Evolutionary conservation across 2,329 filamentous ascomycete species (phyloP), one percentile per base, ranked within the genome.

Genomic region (Decorospora gaudefroyi): DNA sequence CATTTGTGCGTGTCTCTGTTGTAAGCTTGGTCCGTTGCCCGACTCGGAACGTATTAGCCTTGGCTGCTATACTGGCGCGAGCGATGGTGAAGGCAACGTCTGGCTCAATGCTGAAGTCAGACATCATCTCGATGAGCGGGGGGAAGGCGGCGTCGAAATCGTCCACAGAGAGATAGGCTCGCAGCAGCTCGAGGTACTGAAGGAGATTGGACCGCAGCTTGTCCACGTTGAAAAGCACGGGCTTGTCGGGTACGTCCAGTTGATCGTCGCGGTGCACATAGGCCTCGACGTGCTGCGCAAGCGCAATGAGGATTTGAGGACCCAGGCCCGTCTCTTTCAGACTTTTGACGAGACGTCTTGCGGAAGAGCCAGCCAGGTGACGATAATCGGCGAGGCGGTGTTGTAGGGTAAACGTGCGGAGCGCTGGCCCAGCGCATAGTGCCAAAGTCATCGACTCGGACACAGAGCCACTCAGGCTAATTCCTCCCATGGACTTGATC

Each of bases 401-500:
- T 26, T 67, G 61, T n/a, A 97, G 79, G 1, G 88, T 95, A 59
- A 92, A 87, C 7, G 85, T 83, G 53, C 88, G 86, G 8, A 99
- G 76, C 17, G 85, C 76, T 37, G 89, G 83, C 10, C 92, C 91
- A 49, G 91, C 92, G 27, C 88, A 89, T 82, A 99, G 90, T 10
- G 89, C 90, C 51, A 88, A 77, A 18, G 96, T 81, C 70, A 96
- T 91, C 12, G 85, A 76, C 57, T 99, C 92, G 19, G 89, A 96
- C 62, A 96, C 92, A 62, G 91, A 89, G 38, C 85, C 81, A 48
- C 92, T 86, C 3, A 91, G 85, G 9, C 92, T 85, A 47, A 99
- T 91, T 31, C 95, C 95, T 12, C 89, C 90, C 93, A 99, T 97
- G 2, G 88, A 88, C 23, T 84, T 84, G 37, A 97, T 87, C 48